These are phyloP conservation scores for Pichia kudriavzevii DNA, from an alignment of 1,139 yeast species.

Conservation along the genomic window DNA sequence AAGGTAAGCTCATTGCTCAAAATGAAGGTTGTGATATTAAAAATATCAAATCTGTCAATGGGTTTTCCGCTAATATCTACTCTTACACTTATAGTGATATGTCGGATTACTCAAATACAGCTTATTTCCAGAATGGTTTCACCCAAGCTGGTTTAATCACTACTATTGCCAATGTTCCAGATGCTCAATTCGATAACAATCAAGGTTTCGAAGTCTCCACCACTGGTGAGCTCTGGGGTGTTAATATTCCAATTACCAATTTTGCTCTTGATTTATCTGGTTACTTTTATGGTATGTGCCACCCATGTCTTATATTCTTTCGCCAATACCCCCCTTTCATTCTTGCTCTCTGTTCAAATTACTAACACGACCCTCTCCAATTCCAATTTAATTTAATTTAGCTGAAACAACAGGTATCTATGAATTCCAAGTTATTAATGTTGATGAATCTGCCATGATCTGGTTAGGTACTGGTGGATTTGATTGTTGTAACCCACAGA, in stretches of 20 bases:
- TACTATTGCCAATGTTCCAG: slow-evolving; percentile 7
- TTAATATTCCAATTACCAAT: slow-evolving; percentile 19
- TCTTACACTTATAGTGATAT: slow-evolving; percentile 7
- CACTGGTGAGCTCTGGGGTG: slow-evolving; percentile 11
- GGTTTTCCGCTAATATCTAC: slow-evolving; percentile 11
- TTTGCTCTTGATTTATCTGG: slow-evolving; percentile 25
- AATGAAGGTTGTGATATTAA: slow-evolving; percentile 1
- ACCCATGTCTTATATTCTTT: background rate
- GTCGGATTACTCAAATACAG: slow-evolving; percentile 1
- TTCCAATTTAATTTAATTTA: background rate
- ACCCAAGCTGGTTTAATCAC: slow-evolving; percentile 1
- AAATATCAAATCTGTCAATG: background rate
- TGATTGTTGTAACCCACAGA: slow-evolving; percentile 24
- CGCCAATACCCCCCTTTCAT: background rate
- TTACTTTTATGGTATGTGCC: slow-evolving; percentile 20
- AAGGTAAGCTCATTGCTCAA: background rate
- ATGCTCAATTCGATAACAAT: slow-evolving; percentile 10
- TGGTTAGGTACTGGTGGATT: slow-evolving; percentile 26
- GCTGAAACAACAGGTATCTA: slow-evolving; percentile 25
- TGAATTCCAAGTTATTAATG: slow-evolving; percentile 16
- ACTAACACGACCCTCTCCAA: slow-evolving; percentile 3
- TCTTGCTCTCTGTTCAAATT: background rate
- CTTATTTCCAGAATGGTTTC: slow-evolving; percentile 11
- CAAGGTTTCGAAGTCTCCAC: background rate
- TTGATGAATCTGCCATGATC: slow-evolving; percentile 27